Base-by-base conservation (phyloP, 2,329 filamentous ascomycete genomes). In the Colletotrichum navitas region DNA sequence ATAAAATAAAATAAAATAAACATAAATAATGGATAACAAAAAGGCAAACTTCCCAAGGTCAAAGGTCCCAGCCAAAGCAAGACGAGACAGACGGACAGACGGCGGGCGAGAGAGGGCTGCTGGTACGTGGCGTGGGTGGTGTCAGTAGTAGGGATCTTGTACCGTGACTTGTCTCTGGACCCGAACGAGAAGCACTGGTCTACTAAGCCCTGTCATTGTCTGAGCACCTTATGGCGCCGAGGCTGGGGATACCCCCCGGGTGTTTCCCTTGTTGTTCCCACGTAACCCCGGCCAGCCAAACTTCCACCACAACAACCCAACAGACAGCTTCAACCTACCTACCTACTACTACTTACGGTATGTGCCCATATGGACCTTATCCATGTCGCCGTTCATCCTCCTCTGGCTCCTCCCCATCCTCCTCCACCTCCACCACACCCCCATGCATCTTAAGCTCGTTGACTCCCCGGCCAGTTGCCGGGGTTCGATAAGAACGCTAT, bases 191-290 rank as follows among this genome's bases (percentile, higher is more conserved):
- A 52, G 59, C 58, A 71, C 66, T 45, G 54, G 65, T 60, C 66
- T 60, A 68, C 69, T 72, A 72, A 72, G 69, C 69, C 69, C 69
- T 72, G 69, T 72, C 66, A 64, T 49, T 68, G 69, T 72, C 69
- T 72, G 65, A 72, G 66, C 69, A 72, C 69, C 68, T 54, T 69
- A 52, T 61, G 60, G 69, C 66, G 61, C 69, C 60, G 66, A 70
- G 49, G 45, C 59, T 72, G 66, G 69, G 47, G 52, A 56, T 55
- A 72, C 69, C 60, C 69, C 68, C 69, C 59, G 43, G 68, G 69
- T 49, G 69, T 68, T 47, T 66, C 49, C 34, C 58, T 24, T 69
- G 43, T 45, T 45, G 43, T 26, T 47, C 47, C 66, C 60, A 69
- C 60, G 66, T 43, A 69, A 10, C 69, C 69, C 69, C 69, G 60